Conservation (phyloP, 2,329 filamentous ascomycete species). For the Talaromyces pinophilus region DNA sequence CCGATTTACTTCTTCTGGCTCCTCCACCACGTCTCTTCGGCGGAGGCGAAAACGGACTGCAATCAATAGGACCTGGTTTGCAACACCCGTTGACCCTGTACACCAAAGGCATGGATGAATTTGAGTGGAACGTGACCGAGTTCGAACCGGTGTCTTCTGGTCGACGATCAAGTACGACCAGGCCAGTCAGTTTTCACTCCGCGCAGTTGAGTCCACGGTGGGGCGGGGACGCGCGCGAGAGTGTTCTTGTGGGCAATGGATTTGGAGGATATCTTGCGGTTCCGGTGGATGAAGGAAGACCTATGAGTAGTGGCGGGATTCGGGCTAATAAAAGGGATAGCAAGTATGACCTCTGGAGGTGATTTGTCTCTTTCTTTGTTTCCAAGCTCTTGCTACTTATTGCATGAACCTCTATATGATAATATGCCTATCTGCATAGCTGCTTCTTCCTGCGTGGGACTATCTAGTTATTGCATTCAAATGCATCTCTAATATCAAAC, state of each 20-base stretch:
- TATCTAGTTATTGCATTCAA: background rate
- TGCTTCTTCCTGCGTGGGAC: background rate
- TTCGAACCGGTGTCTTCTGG: slow-evolving; percentile 52
- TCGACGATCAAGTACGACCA: slow-evolving; percentile 40
- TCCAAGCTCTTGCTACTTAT: background rate
- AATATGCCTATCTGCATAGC: background rate
- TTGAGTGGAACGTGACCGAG: slow-evolving; percentile 68
- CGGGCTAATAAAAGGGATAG: slow-evolving; percentile 33
- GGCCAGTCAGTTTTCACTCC: slow-evolving; percentile 52
- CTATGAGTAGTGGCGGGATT: slow-evolving; percentile 37
- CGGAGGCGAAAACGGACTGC: slow-evolving; percentile 34
- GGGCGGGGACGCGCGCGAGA: slow-evolving; percentile 62
- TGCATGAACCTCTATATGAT: background rate
- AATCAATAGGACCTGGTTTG: slow-evolving; percentile 40
- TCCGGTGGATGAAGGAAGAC: slow-evolving; percentile 53
- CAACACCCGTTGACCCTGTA: slow-evolving; percentile 63
- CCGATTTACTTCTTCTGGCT: slow-evolving; percentile 73
- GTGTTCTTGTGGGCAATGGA: slow-evolving; percentile 66
- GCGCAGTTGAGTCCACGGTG: slow-evolving; percentile 55
- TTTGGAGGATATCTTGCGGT: slow-evolving; percentile 67
- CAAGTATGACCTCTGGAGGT: slow-evolving; percentile 44
- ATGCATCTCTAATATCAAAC: background rate
- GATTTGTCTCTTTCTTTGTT: background rate
- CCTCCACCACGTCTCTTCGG: slow-evolving; percentile 62
- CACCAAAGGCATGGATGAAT: slow-evolving; percentile 66